Conservation (phyloP, 176 grass and related monocot species). For the Tillandsia fasciculata region DNA sequence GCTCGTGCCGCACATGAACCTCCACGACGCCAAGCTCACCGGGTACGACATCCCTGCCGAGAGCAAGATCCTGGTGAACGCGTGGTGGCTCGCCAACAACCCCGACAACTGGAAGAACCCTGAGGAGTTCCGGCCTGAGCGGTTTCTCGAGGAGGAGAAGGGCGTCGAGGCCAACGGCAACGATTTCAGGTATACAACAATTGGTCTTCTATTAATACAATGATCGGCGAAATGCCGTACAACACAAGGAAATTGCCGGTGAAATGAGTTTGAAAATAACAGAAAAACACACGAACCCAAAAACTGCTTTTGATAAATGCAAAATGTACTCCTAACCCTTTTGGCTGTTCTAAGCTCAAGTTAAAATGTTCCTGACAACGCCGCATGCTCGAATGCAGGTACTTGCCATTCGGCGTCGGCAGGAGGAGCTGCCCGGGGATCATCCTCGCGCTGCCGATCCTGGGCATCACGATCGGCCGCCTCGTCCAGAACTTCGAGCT, state of each 20-base stretch:
- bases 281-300: too few species aligned
- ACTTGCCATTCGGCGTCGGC: slow-evolving; percentile 63
- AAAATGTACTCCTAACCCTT: too few species aligned
- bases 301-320: too few species aligned
- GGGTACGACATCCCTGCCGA: slow-evolving; percentile 69
- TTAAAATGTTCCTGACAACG: too few species aligned
- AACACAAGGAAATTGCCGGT: too few species aligned
- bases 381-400: neutral
- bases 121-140: slow-evolving; percentile 64
- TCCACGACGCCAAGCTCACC: slow-evolving; percentile 63
- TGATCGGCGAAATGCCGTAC: too few species aligned
- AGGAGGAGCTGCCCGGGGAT: slow-evolving; percentile 71
- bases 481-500: slow-evolving; percentile 74
- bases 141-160: slow-evolving; percentile 71
- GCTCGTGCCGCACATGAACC: slow-evolving; percentile 78
- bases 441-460: slow-evolving; percentile 74
- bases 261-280: too few species aligned
- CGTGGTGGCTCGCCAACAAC: slow-evolving; percentile 73
- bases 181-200: slow-evolving; percentile 30
- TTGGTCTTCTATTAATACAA: too few species aligned
- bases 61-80: slow-evolving; percentile 79
- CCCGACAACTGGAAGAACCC: slow-evolving; percentile 44
- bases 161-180: slow-evolving; percentile 68
- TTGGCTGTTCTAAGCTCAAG: too few species aligned
- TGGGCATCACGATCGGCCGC: slow-evolving; percentile 69